A percentile compares a stretch with the other conserved stretches of the same genome.
phyloP scores from a whole-genome alignment of 176 grass and related monocot species.

The Phyllostachys edulis region DNA sequence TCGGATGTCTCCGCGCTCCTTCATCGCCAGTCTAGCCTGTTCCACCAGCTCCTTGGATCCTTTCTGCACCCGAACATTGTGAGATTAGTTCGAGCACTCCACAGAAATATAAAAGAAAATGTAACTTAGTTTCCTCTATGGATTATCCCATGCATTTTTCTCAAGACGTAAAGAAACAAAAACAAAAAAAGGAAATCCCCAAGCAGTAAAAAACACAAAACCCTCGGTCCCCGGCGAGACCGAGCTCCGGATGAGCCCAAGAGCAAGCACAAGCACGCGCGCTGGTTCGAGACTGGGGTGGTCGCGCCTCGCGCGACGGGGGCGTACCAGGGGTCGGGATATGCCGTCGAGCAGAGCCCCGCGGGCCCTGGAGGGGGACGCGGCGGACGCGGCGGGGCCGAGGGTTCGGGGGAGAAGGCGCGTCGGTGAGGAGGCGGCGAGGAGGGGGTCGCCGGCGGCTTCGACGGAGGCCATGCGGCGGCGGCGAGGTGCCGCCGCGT shows the following conservation, averaged over 20 bases:
- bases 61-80: slow-evolving; percentile 1
- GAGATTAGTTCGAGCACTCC: slow-evolving; percentile 14
- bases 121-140: background rate
- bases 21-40: slow-evolving; percentile 28
- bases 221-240: slow-evolving; percentile 22
- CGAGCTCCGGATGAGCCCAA: background rate
- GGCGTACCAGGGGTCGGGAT: slow-evolving; percentile 11
- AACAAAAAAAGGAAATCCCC: background rate
- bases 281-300: background rate
- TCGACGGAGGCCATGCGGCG: background rate
- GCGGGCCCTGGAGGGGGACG: slow-evolving; percentile 23
- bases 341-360: slow-evolving; percentile 20
- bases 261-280: background rate
- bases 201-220: background rate
- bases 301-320: background rate
- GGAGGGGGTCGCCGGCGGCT: background rate
- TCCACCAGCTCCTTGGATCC: slow-evolving; percentile 39
- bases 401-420: slow-evolving; percentile 45
- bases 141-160: too few relatives aligned
- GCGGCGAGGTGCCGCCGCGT: background rate
- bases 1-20: slow-evolving; percentile 21
- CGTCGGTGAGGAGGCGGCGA: background rate
- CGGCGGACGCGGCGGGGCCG: background rate
- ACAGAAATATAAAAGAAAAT: background rate
- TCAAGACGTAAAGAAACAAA: background rate